Percentiles rank a stretch among this genome's conserved stretches.
phyloP scores from a whole-genome alignment of 176 grass and related monocot species.

The Oryza longistaminata region DNA sequence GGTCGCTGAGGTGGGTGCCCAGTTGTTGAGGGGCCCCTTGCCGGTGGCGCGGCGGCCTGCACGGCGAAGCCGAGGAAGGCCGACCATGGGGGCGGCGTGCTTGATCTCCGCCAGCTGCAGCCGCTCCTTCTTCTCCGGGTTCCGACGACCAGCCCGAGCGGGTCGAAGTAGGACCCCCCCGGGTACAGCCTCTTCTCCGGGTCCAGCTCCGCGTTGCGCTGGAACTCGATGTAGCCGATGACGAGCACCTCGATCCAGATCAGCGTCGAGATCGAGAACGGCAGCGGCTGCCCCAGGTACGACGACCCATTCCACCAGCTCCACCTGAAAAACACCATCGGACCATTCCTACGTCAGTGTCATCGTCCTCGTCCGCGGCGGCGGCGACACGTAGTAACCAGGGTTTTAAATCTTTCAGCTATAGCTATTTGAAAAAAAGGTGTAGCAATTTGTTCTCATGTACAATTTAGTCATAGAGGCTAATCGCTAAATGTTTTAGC shows the following conservation, averaged over 20 bases:
- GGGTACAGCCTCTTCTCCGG: slow-evolving; percentile 94
- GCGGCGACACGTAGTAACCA: no score
- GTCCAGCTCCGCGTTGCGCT: slow-evolving; percentile 96
- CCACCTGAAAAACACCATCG: slow-evolving; percentile 52
- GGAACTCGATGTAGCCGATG: slow-evolving; percentile 99
- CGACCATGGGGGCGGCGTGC: slow-evolving; percentile 98
- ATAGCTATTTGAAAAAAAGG: no score
- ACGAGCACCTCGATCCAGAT: slow-evolving; percentile 99
- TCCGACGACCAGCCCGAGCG: slow-evolving; percentile 77
- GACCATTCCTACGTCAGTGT: background rate
- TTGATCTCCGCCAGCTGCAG: slow-evolving; percentile 99
- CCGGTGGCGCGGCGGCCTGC: slow-evolving; percentile 95
- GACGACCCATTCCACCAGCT: slow-evolving; percentile 87
- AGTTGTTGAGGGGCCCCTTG: slow-evolving; percentile 99
- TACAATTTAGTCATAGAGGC: no score
- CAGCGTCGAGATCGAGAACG: slow-evolving; percentile 84
- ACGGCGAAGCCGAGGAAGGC: slow-evolving; percentile 89
- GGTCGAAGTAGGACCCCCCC: slow-evolving; percentile 87
- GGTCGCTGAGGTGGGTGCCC: slow-evolving; percentile 98
- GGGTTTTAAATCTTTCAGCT: no score
- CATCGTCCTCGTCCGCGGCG: no score
- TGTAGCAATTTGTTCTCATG: no score
- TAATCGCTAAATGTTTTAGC: no score
- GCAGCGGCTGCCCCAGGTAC: slow-evolving; percentile 90
- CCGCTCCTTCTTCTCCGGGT: slow-evolving; percentile 83